These are phyloP conservation scores for Nakazawaea siamensis DNA, from an alignment of 805 yeast genomes.

Conservation along the genomic window DNA sequence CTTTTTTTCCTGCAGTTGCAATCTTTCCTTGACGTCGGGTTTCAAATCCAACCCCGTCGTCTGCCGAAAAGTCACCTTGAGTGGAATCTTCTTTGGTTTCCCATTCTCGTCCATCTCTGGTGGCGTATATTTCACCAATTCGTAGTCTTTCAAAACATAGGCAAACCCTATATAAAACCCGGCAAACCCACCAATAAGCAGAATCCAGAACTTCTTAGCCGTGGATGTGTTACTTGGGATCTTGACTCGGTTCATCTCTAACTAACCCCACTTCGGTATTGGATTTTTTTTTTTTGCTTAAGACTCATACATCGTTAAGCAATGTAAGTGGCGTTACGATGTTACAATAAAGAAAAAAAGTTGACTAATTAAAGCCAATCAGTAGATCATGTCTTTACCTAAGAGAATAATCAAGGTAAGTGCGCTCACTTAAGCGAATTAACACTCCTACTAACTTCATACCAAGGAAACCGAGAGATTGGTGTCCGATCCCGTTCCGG, in stretches of 20 bases:
- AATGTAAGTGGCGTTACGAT: too few relatives aligned
- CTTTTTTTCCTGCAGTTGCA: conserved; percentile 1
- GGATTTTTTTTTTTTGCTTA: too few relatives aligned
- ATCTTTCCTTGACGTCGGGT: conserved; percentile 17
- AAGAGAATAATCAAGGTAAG: conserved; percentile 84
- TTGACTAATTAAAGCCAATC: too few relatives aligned
- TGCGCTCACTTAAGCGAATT: conserved; percentile 1
- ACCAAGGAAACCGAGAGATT: conserved; percentile 87
- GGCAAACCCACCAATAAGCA: conserved; percentile 13
- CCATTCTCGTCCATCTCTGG: conserved; percentile 30
- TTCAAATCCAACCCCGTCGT: conserved; percentile 30
- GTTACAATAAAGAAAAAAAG: too few relatives aligned
- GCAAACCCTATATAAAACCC: conserved; percentile 17
- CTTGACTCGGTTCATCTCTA: background rate
- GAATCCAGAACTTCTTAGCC: conserved; percentile 1
- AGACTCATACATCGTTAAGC: too few relatives aligned
- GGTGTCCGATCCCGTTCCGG: conserved; percentile 92
- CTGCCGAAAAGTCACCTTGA: conserved; percentile 26
- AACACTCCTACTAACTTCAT: background rate
- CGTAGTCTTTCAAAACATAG: conserved; percentile 22
- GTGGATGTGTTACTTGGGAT: conserved; percentile 1
- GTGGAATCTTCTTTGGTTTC: conserved; percentile 26
- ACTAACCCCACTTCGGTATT: background rate
- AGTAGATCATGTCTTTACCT: conserved; percentile 60
- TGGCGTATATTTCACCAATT: conserved; percentile 31